Evolutionary conservation across 495 filamentous ascomycete genomes (phyloP), one percentile per base, ranked within the genome.

Genomic region (Aspergillus baeticus): DNA sequence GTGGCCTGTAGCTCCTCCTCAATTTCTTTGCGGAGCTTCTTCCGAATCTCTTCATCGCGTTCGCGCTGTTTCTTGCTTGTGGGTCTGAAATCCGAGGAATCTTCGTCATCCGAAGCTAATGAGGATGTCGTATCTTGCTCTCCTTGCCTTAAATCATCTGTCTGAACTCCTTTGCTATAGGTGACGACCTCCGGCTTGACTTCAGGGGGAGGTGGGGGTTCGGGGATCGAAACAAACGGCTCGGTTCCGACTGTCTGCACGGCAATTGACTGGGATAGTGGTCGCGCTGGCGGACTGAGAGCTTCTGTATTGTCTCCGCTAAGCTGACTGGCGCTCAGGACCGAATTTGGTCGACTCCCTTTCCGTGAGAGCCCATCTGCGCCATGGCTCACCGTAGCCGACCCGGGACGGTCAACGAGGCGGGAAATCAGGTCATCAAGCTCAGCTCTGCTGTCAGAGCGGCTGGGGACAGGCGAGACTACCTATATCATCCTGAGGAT

Each of bases 131-230:
- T 11, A n/a, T 73, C 66, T 14, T 63, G 35, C 10, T 58, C 37
- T 2, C 6, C 56, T 17, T 58, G 62, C 31, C 62, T 59, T 60
- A 69, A 37, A 8, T 78, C 78, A 37, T 79, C 81, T 15, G 94
- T 96, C 67, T 98, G 95, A 22, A 98, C 91, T 13, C 82, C 91
- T 75, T 96, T 99, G 78, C 88, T 97, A 80, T 98, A 97, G 29
- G 89, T 92, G 64, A 92, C 86, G 18, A 92, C 75, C 70, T 97
- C 92, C 36, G 85, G 85, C 51, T 86, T 83, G 13, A 85, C 83
- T 55, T 87, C 86, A 54, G 88, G 85, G 57, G 91, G 76, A 7
- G 83, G 87, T 15, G 84, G 84, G 67, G 82, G 85, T 69, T 96
- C 92, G 10, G 69, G 51, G 68, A 85, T 90, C 44, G 88, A 85